Conservation (phyloP, 495 filamentous ascomycete genomes). For the Penicillium flavigenum region DNA sequence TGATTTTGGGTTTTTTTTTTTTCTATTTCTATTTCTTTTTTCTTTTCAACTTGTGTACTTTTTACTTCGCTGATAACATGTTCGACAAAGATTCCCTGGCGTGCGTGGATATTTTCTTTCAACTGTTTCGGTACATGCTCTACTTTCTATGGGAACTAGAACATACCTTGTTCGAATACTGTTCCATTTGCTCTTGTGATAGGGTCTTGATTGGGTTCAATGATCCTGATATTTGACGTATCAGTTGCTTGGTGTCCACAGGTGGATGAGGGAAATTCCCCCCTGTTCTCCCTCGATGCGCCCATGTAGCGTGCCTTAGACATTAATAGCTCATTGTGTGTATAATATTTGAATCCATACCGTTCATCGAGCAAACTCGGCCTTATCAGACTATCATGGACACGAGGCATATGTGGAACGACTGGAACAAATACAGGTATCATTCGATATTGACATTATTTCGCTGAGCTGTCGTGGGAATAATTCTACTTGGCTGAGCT, state of each 20-base stretch:
- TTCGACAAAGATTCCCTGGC: constrained; percentile 32
- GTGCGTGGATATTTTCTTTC: constrained; percentile 24
- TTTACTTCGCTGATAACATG: constrained; percentile 28
- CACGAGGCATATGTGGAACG: background rate
- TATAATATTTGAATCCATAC: constrained; percentile 16
- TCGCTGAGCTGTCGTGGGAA: background rate
- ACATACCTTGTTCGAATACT: background rate
- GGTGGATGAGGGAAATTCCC: background rate
- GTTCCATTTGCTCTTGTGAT: background rate
- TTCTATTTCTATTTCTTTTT: constrained; percentile 21
- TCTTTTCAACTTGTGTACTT: constrained; percentile 35
- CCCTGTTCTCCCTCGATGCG: background rate
- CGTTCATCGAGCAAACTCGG: background rate
- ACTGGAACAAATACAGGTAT: background rate
- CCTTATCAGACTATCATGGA: background rate
- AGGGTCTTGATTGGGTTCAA: background rate
- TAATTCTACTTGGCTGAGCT: constrained; percentile 24
- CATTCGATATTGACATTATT: constrained; percentile 10
- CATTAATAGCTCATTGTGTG: constrained; percentile 10
- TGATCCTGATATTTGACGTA: background rate
- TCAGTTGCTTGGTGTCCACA: background rate
- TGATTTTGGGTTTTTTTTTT: constrained; percentile 23
- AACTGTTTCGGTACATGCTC: constrained; percentile 15
- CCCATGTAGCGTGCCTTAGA: background rate
- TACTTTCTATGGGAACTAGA: background rate